phyloP scores from a whole-genome alignment of 2,329 filamentous ascomycete species.

The Neofusicoccum ribis region DNA sequence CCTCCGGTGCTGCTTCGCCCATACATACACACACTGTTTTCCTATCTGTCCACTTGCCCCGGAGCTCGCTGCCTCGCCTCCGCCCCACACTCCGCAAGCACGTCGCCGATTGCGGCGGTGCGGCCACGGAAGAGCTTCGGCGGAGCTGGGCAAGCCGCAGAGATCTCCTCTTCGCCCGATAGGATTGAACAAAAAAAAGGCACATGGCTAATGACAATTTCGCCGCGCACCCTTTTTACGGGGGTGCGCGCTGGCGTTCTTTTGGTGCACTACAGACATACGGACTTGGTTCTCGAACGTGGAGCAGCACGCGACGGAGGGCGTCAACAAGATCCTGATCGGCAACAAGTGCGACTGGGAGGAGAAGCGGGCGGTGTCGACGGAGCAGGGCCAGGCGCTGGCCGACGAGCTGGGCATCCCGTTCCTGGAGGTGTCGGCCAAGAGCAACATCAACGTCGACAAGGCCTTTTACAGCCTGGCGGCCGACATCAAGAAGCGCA shows the following conservation, averaged over 20 bases:
- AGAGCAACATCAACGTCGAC: conserved; percentile 99
- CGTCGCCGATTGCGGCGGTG: conserved; percentile 17
- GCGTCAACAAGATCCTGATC: conserved; percentile 99
- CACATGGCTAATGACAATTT: neutral
- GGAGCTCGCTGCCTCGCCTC: neutral
- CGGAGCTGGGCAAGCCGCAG: neutral
- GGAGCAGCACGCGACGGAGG: conserved; percentile 95
- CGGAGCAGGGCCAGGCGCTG: conserved; percentile 87
- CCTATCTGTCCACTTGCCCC: neutral
- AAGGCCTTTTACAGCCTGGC: conserved; percentile 97
- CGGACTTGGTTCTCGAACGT: conserved; percentile 99
- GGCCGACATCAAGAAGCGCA: conserved; percentile 95
- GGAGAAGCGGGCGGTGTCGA: conserved; percentile 93
- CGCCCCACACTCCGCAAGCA: conserved; percentile 20
- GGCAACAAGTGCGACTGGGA: conserved; percentile 99
- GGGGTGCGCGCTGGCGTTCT: neutral
- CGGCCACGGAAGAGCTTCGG: conserved; percentile 14
- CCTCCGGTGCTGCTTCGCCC: neutral
- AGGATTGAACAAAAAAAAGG: neutral
- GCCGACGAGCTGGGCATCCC: conserved; percentile 96
- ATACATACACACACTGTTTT: neutral
- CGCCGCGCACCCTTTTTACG: neutral
- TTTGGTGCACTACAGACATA: conserved; percentile 66
- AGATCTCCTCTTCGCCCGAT: neutral
- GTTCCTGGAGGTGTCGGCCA: conserved; percentile 97